Percentiles rank a stretch among this genome's conserved stretches.
phyloP scores from a whole-genome alignment of 2,329 filamentous ascomycete genomes.

The Sporothrix humicola region DNA sequence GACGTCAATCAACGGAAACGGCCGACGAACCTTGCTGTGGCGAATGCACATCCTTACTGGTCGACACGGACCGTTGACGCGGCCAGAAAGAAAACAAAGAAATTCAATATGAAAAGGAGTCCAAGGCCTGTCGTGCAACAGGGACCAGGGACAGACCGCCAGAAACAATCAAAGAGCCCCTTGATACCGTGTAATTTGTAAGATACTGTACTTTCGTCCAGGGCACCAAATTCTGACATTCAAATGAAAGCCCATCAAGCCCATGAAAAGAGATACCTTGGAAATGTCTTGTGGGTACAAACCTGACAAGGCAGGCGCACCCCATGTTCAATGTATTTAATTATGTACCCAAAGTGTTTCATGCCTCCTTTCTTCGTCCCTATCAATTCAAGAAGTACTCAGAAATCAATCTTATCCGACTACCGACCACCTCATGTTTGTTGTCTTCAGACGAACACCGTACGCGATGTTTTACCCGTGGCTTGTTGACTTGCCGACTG shows the following conservation, averaged over 20 bases:
- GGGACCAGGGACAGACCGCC: conserved; percentile 8
- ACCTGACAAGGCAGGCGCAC: neutral
- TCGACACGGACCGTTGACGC: neutral
- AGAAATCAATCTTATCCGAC: neutral
- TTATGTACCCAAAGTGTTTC: conserved; percentile 20
- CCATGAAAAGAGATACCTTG: neutral
- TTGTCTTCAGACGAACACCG: neutral
- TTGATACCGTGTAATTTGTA: conserved; percentile 20
- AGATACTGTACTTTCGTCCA: neutral
- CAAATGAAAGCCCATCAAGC: no score
- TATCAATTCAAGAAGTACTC: neutral
- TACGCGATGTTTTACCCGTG: conserved; percentile 11
- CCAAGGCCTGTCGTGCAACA: conserved; percentile 12
- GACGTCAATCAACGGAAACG: conserved; percentile 13
- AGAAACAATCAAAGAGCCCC: conserved; percentile 8
- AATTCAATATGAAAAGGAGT: neutral
- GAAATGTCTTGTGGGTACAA: neutral
- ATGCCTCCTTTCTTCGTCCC: neutral
- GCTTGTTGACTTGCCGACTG: neutral
- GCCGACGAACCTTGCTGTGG: conserved; percentile 17
- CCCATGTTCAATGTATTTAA: conserved; percentile 5
- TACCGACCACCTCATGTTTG: neutral
- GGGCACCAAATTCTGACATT: conserved; percentile 12
- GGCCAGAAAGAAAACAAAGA: neutral
- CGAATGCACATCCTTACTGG: neutral